Base-by-base conservation (phyloP, 768 basidiomycete species). In the Termitomyces sp. region DNA sequence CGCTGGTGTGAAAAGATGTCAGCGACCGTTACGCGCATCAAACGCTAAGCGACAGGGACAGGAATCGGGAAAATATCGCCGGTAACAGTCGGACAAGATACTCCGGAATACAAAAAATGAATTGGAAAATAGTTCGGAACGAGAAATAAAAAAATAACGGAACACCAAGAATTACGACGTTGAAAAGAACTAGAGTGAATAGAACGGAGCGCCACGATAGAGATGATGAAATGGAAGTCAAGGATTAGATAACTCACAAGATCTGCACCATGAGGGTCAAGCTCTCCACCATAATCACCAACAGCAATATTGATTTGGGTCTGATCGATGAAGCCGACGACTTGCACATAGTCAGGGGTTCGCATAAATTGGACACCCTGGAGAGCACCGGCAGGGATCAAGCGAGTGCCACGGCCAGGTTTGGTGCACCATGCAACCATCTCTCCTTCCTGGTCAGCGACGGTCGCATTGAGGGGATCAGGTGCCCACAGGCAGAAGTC, bases 371-470 rank as follows among this genome's bases (percentile, higher is more conserved):
- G 86, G 6, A 84, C 72, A 55, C 83, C 84, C 9, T 68, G 65
- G 37, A 89, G 70, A 30, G 84, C 76, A 30, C 81, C 83, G 0
- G 56, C 66, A 41, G 84, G 84, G 33, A 89, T 87, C 61, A 83
- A 61, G 53, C 88, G 84, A 1, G 85, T 79, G 9, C 87, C 88
- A 52, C 75, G 77, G 3, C 81, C 81, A 9, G 72, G 71, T 66
- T 85, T 79, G n/a, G 80, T 78, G 72, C 86, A 91, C 79, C 81
- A 90, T 2, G 86, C 79, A 12, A 89, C 84, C 62, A 79, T 81
- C 56, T 80, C 69, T 40, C 75, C 79, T 64, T 89, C 87, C 1
- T 77, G 77, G 54, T 86, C 78, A 28, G 77, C 81, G 56, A 89
- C 84, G 14, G 50, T 56, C 8, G 75, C 70, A 65, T 79, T 75